Base-by-base conservation (phyloP, 441 rosid species). In the Corymbia calophylla region DNA sequence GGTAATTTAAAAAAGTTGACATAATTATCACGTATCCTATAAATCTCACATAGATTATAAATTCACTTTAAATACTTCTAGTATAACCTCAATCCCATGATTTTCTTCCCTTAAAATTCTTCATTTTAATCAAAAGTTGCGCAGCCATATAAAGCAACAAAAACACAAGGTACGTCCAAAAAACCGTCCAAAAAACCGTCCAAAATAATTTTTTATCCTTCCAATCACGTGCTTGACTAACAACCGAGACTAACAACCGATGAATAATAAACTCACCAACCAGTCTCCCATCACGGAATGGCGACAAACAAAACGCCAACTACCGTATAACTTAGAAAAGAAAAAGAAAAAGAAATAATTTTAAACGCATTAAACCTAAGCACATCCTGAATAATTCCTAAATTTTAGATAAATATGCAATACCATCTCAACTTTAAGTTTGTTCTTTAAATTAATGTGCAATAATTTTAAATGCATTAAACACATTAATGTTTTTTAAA, bases 371-470 rank as follows among this genome's bases (percentile, higher is more conserved):
- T 15, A 8, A n/a, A n/a, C 70, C 14, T 6, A 9, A 3, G 0
- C 47, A 1, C 48, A 10, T 70, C 10, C 9, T 29, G 5, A 25
- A 25, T 58, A 0, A 58, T 58, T 25, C 3, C 6, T 39, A 0
- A 58, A 58, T 6, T 58, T 1, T 58, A 4, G 29, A 21, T 2
- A 56, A 56, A 56, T 56, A 1, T 56, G 2, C 0, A 56, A 56
- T 56, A 23, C 23, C 10, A 9, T 23, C 62, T n/a, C 0, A 58
- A 58, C 4, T 4, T 58, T 10, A 58, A 23, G 0, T 0, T 25
- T 0, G 25, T 58, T 58, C 0, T 58, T 58, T 25, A 25, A 0
- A 0, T 0, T 58, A 1, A 9, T 4, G 14, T 23, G 3, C 1
- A 58, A 39, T 39, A 39, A 39, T 39, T 39, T 39, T 39, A 39